Base-by-base conservation (phyloP, 768 basidiomycete species). In the Russula griseocarnosa region DNA sequence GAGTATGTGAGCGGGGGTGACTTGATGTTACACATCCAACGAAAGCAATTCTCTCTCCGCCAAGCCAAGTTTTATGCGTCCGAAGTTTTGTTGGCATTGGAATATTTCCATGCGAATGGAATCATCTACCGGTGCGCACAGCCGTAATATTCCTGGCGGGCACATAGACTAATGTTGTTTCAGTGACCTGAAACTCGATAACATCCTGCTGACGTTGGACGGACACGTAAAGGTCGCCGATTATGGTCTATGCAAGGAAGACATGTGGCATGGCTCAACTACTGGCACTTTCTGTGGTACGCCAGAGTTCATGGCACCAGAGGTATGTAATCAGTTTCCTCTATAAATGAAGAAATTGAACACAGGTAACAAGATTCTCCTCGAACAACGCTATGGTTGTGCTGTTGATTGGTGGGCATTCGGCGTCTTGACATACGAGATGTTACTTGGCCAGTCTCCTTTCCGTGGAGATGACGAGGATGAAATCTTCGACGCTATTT, bases 391-490 rank as follows among this genome's bases (percentile, higher is more conserved):
- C 53, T 99, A 99, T 70, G 95, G 94, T 11, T 92, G 94, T 44
- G 96, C 97, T 13, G 97, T 99, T 47, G 97, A 99, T 73, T 99
- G 97, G 97, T 99, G 97, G 97, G 97, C 97, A 14, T 98, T 98
- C 74, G 97, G 97, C 67, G 97, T 99, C 5, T 77, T 99, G 70
- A 98, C 90, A 28, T 99, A 99, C 73, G 97, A 99, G 77, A 99
- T 99, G 97, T 77, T 99, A 59, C 82, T 98, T 28, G 97, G 97
- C 52, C 97, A 98, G 77, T 98, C 97, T 5, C 97, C 97, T 3
- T 99, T 99, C 88, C 88, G 95, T 51, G 97, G 97, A 62, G 97
- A 99, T 70, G 97, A 98, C 69, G 97, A 98, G 74, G 97, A 99
- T 72, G 97, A 99, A 80, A 98, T 99, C 64, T 99, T 98, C 74